phyloP scores from a whole-genome alignment of 2,329 filamentous ascomycete species.

The Fusarium paranaense region DNA sequence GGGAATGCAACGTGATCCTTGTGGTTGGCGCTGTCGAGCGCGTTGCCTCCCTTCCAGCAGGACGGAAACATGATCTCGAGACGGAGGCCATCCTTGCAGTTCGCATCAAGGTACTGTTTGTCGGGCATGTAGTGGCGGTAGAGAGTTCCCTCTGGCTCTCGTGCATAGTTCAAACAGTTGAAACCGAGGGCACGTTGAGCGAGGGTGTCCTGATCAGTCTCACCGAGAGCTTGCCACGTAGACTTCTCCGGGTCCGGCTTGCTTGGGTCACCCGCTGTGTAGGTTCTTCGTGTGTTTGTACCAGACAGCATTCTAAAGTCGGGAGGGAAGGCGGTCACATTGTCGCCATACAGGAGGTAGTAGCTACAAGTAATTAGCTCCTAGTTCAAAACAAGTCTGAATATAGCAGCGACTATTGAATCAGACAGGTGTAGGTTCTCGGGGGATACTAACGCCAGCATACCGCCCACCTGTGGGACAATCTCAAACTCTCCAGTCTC shows the following conservation, averaged over 20 bases:
- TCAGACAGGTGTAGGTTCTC: background rate
- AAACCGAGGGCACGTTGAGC: conserved; percentile 88
- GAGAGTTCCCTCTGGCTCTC: conserved; percentile 75
- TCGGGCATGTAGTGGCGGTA: conserved; percentile 85
- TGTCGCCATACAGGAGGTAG: conserved; percentile 79
- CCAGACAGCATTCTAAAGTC: conserved; percentile 88
- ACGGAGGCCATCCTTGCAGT: conserved; percentile 85
- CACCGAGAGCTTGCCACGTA: conserved; percentile 72
- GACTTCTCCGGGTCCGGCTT: conserved; percentile 75
- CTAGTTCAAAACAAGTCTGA: background rate
- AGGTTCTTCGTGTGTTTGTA: conserved; percentile 74
- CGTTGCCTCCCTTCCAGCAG: conserved; percentile 84
- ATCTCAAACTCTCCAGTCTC: conserved; percentile 73
- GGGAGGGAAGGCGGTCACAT: conserved; percentile 78
- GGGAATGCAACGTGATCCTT: conserved; percentile 82
- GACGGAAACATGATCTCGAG: conserved; percentile 90
- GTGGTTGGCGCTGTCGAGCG: conserved; percentile 66
- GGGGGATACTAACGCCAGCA: conserved; percentile 77
- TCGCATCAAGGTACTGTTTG: conserved; percentile 81
- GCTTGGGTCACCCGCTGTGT: conserved; percentile 75
- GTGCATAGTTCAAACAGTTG: conserved; percentile 90
- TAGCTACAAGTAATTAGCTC: conserved; percentile 66
- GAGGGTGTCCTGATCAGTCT: conserved; percentile 75
- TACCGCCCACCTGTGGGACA: conserved; percentile 81
- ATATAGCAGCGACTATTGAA: background rate